Evolutionary conservation across 2,329 filamentous ascomycete species (phyloP), one percentile per base, ranked within the genome.

Genomic region (Trichoderma atroviride): DNA sequence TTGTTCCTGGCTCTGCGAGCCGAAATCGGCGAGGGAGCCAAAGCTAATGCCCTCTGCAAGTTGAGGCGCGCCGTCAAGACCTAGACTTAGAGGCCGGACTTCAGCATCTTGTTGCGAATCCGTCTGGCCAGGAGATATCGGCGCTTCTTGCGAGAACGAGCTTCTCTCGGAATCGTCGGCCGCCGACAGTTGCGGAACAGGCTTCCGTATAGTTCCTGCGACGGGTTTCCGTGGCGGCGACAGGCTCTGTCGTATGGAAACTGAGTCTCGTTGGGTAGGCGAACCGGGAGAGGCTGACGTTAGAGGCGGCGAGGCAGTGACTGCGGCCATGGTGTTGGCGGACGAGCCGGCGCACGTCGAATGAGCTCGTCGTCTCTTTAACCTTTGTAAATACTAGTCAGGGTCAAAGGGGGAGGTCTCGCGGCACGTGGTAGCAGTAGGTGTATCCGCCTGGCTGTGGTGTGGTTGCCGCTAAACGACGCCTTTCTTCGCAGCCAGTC

Each of bases 101-200:
- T 84, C 88, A 75, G 84, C 82, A 53, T 86, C 85, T 29, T 81
- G 78, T 61, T 85, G 84, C 68, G 86, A 83, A 74, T 85, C 87
- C 66, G 88, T 82, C 69, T 80, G 83, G 68, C 87, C 85, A 22
- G 88, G 87, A 52, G 87, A 89, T 33, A 84, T 80, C 35, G 87
- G 87, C 19, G 83, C 81, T 62, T 85, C 82, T 71, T 83, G 83
- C 70, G 88, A 79, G 70, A 81, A 81, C 29, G 84, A 81, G 24
- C 81, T 81, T 62, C 80, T 72, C 33, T 43, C 68, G 29, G 61
- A 80, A 50, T 72, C 68, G 29, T 72, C 65, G 22, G 74, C 71
- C 58, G 76, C 69, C 58, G 73, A 69, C n/a, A 77, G 69, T 19
- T 77, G 72, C 33, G 80, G 76, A 43, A 83, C 72, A n/a, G 81